Base-by-base conservation (phyloP, 192 early-diverging fungal genomes). In the Entophlyctis luteolus region DNA sequence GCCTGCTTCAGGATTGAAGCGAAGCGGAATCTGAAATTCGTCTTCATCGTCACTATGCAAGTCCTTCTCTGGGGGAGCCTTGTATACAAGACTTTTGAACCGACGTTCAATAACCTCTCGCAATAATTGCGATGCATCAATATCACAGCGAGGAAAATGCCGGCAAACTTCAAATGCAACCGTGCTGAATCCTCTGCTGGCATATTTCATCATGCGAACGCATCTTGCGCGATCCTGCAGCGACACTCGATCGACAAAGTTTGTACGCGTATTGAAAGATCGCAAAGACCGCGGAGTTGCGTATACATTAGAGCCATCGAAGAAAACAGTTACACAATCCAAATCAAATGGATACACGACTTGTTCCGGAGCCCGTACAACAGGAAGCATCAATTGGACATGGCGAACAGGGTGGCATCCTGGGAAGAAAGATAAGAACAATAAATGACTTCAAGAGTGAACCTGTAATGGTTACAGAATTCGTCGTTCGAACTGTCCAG, bases 231-330 rank as follows among this genome's bases (percentile, higher is more conserved):
- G 39, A 34, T 72, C 71, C 28, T 32, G 50, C 1, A 59, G 18
- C n/a, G 57, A 73, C 8, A 31, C 10, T 29, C 42, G 34, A 53
- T 70, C 68, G 4, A 72, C 68, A 72, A 72, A 72, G 52, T 72
- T 72, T 67, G 72, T 74, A 1, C 71, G 54, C n/a, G 71, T 72
- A 46, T 72, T 72, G 22, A 72, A 72, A 32, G 71, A 56, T 1
- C 71, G 25, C 29, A 72, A 18, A 16, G 71, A 48, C 12, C 71
- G 72, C 20, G 67, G 47, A 20, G 71, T 62, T n/a, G 71, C 71
- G 27, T 72, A 72, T n/a, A 72, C 71, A 48, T 75, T 74, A 10
- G 46, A 6, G 14, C 71, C 71, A 39, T 72, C 71, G 28, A 25
- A 72, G 4, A 33, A 72, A 18, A 72, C 71, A 32, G 59, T 34